Base-by-base conservation (phyloP, 2,329 filamentous ascomycete species). In the Colletotrichum spaethianum region DNA sequence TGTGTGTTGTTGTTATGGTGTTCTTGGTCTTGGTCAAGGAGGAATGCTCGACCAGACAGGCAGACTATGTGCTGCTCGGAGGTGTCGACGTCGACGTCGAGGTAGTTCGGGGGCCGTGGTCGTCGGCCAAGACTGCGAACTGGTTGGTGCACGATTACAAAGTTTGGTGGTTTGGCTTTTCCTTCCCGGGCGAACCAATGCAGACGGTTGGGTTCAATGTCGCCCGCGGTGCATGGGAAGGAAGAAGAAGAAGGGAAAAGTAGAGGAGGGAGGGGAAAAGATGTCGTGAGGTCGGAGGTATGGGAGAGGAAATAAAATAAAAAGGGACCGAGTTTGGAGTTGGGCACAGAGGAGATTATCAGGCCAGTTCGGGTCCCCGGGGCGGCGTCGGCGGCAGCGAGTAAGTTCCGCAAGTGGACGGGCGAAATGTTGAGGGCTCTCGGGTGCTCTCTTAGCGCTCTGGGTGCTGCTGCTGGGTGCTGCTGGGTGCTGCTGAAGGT, bases 271-370 rank as follows among this genome's bases (percentile, higher is more conserved):
- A 48, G 3, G 11, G n/a, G n/a, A n/a, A n/a, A 57, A 26, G 42
- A 28, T 66, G 63, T 57, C 33, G 63, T 50, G 52, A 31, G 40
- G 53, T 33, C 38, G 33, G 55, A 42, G 55, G 23, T 59, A 20
- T 40, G 28, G 3, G 36, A 20, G 36, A 42, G 36, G 16, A 26
- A 63, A 38, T 26, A n/a, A 38, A 46, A 48, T n/a, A 46, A 61
- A n/a, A 26, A 18, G 57, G 4, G n/a, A n/a, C n/a, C 28, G 46
- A 63, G 60, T n/a, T 14, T 14, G 33, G 46, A 50, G 59, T 63
- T 52, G 60, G 60, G 60, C 60, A 42, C n/a, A 31, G 60, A 23
- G 60, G 46, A 63, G 48, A 63, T 63, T 63, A 63, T 26, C 48
- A 28, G 26, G 26, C 23, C 23, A 31, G 36, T n/a, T 42, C 55